Base-by-base conservation (phyloP, 2,329 filamentous ascomycete genomes). In the Pseudopithomyces chartarum region DNA sequence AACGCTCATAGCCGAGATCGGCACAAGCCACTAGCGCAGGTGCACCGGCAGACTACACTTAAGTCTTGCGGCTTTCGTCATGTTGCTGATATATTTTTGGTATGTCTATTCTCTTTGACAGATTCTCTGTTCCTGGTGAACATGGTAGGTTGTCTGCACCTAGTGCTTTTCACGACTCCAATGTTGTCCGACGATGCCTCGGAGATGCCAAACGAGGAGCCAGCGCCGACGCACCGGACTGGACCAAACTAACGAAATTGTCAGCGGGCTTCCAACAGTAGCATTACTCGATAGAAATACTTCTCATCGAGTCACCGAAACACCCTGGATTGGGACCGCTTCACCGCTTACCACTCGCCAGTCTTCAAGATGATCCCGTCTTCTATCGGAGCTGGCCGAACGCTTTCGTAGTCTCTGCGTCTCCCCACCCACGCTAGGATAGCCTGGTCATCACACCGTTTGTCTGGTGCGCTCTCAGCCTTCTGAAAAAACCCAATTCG, bases 301-400 rank as follows among this genome's bases (percentile, higher is more conserved):
- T 58, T 66, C 40, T 48, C 45, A 73, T 74, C 69, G 70, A 73
- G 69, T 73, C 66, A 73, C 57, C 59, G 60, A 68, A 70, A 67
- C 58, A 47, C 55, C 51, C 44, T 51, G n/a, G n/a, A n/a, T n/a
- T n/a, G 26, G 57, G 56, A 39, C 58, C 46, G 56, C 56, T 54
- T 51, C 50, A 56, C 52, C 49, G 60, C 56, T 54, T 50, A 56
- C 56, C 58, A 48, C 44, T 60, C 51, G 51, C 52, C 34, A 53
- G 22, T 7, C 19, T 26, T 45, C 22, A 40, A 36, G n/a, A 17
- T 32, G 19, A 17, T 39, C 47, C 20, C 47, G 15, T 17, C 8
- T 29, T 43, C 42, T 56, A 57, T 52, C 69, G 70, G 70, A 69
- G 60, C 47, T 61, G 58, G 51, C 68, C 71, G 67, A 60, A 62